Base-by-base conservation (phyloP, 768 basidiomycete genomes). In the Leccinellum luteum region DNA sequence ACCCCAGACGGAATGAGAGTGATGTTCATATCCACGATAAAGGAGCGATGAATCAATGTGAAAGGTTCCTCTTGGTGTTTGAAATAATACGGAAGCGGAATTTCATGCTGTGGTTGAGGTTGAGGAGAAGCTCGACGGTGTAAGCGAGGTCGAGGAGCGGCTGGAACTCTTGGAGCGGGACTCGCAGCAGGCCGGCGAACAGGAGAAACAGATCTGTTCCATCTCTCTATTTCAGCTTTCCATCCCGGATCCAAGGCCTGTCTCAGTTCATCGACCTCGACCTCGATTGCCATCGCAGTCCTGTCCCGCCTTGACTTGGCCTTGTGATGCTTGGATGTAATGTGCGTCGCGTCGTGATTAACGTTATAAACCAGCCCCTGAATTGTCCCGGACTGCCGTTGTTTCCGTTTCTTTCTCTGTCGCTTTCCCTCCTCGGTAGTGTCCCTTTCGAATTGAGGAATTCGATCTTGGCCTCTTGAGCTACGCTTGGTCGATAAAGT, bases 11-110 rank as follows among this genome's bases (percentile, higher is more conserved):
- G 76, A 6, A 90, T 70, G 30, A 73, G 71, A 4, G 69, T 68
- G 13, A 90, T 77, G 28, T 76, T 76, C 63, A 85, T 79, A 71
- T 92, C 85, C 57, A 76, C 61, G 53, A 69, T 60, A 38, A 81
- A 64, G 10, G 69, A 62, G 12, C 56, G 70, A 17, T 31, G 59
- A 35, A 48, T 25, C 5, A 51, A 47, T 38, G 28, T 44, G 50
- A 51, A 54, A 17, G 43, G n/a, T 3, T 35, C 56, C 13, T 64
- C 44, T 56, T 61, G 35, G 31, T 38, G 64, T 31, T 56, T 60
- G 30, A 65, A 64, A 31, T 65, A 54, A 38, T 61, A 27, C 0
- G 62, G 59, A 53, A 64, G 64, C 2, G 63, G 52, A 13, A 53
- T 5, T 47, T 62, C 59, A 47, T 59, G 48, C 25, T 52, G 60